phyloP scores from a whole-genome alignment of 1,284 basidiomycete species.

The Apiotrichum brassicae region DNA sequence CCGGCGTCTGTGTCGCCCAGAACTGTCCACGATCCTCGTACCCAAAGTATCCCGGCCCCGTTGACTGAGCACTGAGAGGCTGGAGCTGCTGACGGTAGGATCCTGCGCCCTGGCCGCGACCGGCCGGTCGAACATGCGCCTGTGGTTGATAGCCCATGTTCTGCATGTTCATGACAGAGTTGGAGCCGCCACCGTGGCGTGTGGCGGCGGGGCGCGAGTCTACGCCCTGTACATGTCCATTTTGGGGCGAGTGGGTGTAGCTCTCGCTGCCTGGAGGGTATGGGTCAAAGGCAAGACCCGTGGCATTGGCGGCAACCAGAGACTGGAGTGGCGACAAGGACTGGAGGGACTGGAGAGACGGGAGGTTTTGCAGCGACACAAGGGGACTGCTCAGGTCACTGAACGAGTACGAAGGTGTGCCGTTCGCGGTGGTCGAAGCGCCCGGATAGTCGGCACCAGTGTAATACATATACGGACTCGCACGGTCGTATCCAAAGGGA shows the following conservation, averaged over 20 bases:
- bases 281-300: constrained; percentile 7
- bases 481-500: too few species aligned
- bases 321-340: background rate
- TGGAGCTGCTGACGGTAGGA: constrained; percentile 10
- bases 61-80: background rate
- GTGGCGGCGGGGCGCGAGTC: background rate
- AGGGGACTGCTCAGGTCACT: background rate
- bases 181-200: background rate
- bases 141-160: background rate
- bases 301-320: background rate
- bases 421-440: too few species aligned
- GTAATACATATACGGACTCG: too few species aligned
- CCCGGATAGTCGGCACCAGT: too few species aligned
- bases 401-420: background rate
- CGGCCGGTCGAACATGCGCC: too few species aligned
- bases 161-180: background rate
- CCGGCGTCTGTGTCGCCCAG: constrained; percentile 2
- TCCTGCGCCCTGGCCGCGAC: background rate
- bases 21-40: constrained; percentile 2
- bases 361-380: background rate
- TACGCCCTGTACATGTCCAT: background rate
- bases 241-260: background rate
- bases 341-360: constrained; percentile 6
- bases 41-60: constrained; percentile 1
- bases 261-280: constrained; percentile 11